These are phyloP conservation scores for Malassezia cuniculi DNA, from an alignment of 1,284 basidiomycete species.

Conservation along the genomic window DNA sequence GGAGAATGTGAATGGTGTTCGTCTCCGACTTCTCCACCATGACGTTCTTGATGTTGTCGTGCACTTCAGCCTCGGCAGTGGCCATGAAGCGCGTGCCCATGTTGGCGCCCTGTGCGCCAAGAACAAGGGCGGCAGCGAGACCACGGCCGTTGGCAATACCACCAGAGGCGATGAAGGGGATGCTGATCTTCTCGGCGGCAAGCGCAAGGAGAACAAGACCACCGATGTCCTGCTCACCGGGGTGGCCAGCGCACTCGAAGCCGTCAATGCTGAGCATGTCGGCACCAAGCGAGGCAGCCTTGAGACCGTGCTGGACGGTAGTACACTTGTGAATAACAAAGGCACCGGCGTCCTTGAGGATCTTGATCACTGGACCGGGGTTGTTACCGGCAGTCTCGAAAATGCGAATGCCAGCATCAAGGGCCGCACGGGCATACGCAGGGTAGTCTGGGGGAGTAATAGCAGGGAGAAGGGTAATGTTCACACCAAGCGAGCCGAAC, in stretches of 20 bases:
- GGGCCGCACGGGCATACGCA: slow-evolving; percentile 64
- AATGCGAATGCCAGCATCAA: slow-evolving; percentile 74
- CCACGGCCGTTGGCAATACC: slow-evolving; percentile 55
- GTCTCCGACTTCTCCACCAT: slow-evolving; percentile 70
- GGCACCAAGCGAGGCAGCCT: slow-evolving; percentile 64
- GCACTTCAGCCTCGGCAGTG: slow-evolving; percentile 58
- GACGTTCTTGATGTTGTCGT: slow-evolving; percentile 76
- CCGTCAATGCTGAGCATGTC: slow-evolving; percentile 55
- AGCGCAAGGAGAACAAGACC: slow-evolving; percentile 79
- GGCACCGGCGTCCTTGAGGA: slow-evolving; percentile 61
- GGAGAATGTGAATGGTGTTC: slow-evolving; percentile 75
- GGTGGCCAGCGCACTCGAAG: slow-evolving; percentile 68
- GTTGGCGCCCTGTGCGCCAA: slow-evolving; percentile 76
- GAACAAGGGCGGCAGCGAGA: slow-evolving; percentile 63
- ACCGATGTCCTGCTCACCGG: slow-evolving; percentile 86
- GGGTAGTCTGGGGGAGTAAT: slow-evolving; percentile 85
- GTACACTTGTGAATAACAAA: slow-evolving; percentile 85
- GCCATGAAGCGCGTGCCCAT: slow-evolving; percentile 78
- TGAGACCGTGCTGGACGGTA: slow-evolving; percentile 52
- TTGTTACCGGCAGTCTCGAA: slow-evolving; percentile 90
- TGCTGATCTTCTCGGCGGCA: slow-evolving; percentile 67
- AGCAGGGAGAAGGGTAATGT: slow-evolving; percentile 74
- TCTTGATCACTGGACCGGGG: slow-evolving; percentile 65
- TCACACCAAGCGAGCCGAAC: slow-evolving; percentile 55
- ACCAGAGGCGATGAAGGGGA: slow-evolving; percentile 80